phyloP scores from a whole-genome alignment of 768 basidiomycete species.

The Wakefieldia striispora region DNA sequence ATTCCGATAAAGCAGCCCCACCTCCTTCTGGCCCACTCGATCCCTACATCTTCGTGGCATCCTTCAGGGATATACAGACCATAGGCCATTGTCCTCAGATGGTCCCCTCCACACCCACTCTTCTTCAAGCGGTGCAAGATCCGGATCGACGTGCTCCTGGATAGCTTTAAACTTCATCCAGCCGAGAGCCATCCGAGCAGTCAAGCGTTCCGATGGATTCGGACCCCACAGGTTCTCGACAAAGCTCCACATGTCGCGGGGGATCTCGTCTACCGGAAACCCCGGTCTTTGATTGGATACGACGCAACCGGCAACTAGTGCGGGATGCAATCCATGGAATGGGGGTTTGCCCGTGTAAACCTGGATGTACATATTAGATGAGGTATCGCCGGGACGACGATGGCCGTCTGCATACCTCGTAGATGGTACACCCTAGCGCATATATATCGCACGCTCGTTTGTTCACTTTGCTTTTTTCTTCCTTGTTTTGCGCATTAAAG shows the following conservation, averaged over 20 bases:
- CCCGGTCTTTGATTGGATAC: constrained; percentile 3
- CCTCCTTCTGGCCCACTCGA: too few relatives aligned
- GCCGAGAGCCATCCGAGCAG: constrained; percentile 17
- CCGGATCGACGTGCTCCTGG: constrained; percentile 5
- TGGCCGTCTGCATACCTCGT: constrained; percentile 29
- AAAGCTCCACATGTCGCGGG: constrained; percentile 30
- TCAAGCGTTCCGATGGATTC: constrained; percentile 19
- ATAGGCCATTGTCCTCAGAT: constrained; percentile 4
- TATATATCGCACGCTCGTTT: constrained; percentile 39
- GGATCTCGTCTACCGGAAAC: constrained; percentile 14
- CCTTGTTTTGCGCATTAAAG: not conserved
- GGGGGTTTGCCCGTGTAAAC: constrained; percentile 17
- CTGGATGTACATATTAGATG: constrained; percentile 1
- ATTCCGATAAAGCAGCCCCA: too few relatives aligned
- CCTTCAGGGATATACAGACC: constrained; percentile 12
- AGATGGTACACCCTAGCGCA: constrained; percentile 41
- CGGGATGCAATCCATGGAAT: not conserved
- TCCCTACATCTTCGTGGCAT: not conserved
- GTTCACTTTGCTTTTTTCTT: constrained; percentile 17
- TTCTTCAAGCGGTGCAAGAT: constrained; percentile 8
- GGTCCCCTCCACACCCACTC: constrained; percentile 18
- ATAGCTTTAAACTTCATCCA: constrained; percentile 25
- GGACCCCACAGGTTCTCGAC: constrained; percentile 28
- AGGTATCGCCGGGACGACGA: not conserved
- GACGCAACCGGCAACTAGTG: not conserved